Conservation (phyloP, 352 stramenopile genomes). For the Plasmopara viticola region DNA sequence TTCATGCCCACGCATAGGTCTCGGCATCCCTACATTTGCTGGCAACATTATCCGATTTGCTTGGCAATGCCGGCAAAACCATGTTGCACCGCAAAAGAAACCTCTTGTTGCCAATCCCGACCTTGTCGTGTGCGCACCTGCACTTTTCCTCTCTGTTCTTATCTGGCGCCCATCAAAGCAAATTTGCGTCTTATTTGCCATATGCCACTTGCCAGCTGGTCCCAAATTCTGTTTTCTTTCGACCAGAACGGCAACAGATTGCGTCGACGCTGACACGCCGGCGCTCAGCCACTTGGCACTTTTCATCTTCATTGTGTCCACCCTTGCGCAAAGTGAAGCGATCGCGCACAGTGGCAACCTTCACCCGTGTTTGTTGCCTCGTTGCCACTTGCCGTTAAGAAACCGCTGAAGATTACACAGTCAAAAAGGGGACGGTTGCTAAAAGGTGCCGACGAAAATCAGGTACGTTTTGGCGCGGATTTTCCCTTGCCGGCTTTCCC, state of each 20-base stretch:
- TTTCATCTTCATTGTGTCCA: not conserved
- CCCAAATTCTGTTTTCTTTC: constrained; percentile 8
- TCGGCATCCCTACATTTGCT: too few relatives aligned
- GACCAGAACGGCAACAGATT: constrained; percentile 1
- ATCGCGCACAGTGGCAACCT: too few relatives aligned
- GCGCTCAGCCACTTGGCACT: too few relatives aligned
- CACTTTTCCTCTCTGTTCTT: not conserved
- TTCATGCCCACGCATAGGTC: too few relatives aligned
- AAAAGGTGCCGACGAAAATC: constrained; percentile 11
- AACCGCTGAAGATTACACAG: constrained; percentile 1
- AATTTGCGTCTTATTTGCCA: constrained; percentile 1
- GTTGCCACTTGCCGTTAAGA: not conserved
- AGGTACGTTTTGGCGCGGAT: constrained; percentile 11
- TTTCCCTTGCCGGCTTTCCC: constrained; percentile 5
- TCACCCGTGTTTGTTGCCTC: too few relatives aligned
- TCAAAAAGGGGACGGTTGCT: not conserved
- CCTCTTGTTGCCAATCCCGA: not conserved
- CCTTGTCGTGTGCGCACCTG: too few relatives aligned
- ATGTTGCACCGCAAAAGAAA: not conserved
- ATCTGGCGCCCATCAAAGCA: constrained; percentile 4
- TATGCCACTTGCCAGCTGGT: constrained; percentile 8
- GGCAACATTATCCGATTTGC: too few relatives aligned
- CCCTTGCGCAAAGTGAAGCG: too few relatives aligned
- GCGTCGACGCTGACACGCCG: not conserved
- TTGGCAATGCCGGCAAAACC: too few relatives aligned